Base-by-base conservation (phyloP, 495 filamentous ascomycete species). In the Lentithecium fluviatile region DNA sequence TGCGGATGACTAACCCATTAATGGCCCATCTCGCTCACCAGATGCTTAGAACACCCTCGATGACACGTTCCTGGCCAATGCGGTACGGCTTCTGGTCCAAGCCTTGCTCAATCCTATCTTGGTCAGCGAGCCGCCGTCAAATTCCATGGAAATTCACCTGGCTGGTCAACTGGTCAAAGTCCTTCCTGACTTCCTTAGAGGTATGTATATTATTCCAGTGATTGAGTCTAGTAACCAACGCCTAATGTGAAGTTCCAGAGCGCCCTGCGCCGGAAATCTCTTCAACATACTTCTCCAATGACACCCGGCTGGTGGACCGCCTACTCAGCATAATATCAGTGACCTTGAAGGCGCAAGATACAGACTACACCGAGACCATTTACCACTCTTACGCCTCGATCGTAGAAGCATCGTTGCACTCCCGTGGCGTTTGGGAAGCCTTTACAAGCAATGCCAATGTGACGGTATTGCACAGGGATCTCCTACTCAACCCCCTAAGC, bases 351-450 rank as follows among this genome's bases (percentile, higher is more conserved):
- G 42, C 45, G n/a, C n/a, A n/a, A 6, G 23, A 45, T 23, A 15
- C 45, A 24, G 58, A 60, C 24, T 15, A 36, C 34, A 2, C 56
- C n/a, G 13, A 3, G 20, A 66, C 83, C 69, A 63, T 83, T 3
- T 69, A 76, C 45, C 67, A 79, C 40, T 80, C 80, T 25, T 85
- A 91, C 51, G 80, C 82, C 13, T 76, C 83, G 12, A 74, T 92
- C 2, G 73, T 90, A 0, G 83, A 89, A 69, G 82, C 78, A 15
- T 88, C 85, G 42, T 72, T 84, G 12, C 78, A 83, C 45, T 87
- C 82, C 52, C 59, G 71, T 11, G 55, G 65, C 0, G 80, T 90
- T 61, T 89, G 88, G 87, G 56, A 68, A 2, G 74, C 76, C 4
- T 82, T 90, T 60, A 80, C 78, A 21, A 67, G 73, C 11, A 69